Conservation (phyloP, 306 rosid genomes). For the Inga oerstediana region DNA sequence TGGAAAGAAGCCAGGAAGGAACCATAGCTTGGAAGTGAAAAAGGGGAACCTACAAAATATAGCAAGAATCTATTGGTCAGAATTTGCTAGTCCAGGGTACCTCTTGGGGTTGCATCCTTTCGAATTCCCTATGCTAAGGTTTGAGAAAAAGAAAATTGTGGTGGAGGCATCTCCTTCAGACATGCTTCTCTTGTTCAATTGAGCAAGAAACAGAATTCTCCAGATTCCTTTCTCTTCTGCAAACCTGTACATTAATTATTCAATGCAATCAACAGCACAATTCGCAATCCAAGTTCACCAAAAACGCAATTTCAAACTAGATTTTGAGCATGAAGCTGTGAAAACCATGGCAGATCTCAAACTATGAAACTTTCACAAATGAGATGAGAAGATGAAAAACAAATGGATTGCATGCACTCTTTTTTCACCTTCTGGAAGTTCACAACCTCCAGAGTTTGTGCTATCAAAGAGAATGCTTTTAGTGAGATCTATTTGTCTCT, state of each 20-base stretch:
- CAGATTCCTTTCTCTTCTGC: neutral
- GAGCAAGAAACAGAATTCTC: neutral
- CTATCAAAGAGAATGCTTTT: neutral
- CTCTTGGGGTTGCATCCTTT: neutral
- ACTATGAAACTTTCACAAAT: neutral
- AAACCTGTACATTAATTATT: neutral
- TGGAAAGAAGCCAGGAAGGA: neutral
- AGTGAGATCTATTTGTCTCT: neutral
- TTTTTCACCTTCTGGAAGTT: neutral
- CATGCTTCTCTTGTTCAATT: neutral
- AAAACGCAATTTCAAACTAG: neutral
- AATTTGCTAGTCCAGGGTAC: slow-evolving; percentile 65
- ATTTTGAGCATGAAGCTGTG: neutral
- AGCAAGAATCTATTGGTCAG: slow-evolving; percentile 48
- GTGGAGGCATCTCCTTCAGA: neutral
- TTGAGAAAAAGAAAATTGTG: too few relatives aligned
- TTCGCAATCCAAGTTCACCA: neutral
- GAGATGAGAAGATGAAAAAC: neutral
- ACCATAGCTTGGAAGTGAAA: neutral
- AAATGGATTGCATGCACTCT: neutral
- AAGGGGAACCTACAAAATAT: slow-evolving; percentile 64
- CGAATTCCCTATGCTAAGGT: neutral
- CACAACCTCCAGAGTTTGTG: neutral
- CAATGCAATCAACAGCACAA: neutral
- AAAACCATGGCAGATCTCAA: neutral